Conservation (phyloP, 345 rosid species). For the Conringia planisiliqua region DNA sequence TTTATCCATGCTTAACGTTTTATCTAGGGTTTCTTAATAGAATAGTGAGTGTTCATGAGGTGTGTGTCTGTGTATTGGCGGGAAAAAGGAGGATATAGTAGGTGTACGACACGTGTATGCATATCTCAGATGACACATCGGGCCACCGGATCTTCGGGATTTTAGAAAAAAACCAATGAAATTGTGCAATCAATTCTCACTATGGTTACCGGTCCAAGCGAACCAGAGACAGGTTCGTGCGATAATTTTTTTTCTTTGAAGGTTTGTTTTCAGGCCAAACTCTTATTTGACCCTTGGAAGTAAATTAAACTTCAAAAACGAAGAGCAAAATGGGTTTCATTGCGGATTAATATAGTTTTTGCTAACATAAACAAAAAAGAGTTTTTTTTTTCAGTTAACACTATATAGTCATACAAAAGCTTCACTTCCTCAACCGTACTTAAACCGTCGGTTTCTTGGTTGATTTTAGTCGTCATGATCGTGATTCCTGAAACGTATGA, state of each 20-base stretch:
- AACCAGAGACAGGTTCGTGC: constrained; percentile 4
- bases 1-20: constrained; percentile 39
- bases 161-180: neutral
- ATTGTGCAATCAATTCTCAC: neutral
- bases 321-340: neutral
- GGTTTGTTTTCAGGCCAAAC: too few species aligned
- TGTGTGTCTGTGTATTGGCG: neutral
- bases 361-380: neutral
- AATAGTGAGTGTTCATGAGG: neutral
- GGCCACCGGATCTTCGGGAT: too few species aligned
- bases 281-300: too few species aligned
- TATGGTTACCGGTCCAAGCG: neutral
- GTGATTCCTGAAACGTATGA: constrained; percentile 61
- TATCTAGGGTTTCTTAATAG: neutral
- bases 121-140: neutral
- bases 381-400: neutral
- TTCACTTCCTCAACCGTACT: neutral
- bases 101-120: neutral
- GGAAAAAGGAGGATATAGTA: neutral
- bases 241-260: neutral
- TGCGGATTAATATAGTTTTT: neutral
- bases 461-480: constrained; percentile 40
- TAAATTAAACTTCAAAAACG: neutral
- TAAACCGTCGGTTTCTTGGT: constrained; percentile 16
- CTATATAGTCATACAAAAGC: neutral